Conservation (phyloP, 768 basidiomycete species). For the Termitomyces sp. region DNA sequence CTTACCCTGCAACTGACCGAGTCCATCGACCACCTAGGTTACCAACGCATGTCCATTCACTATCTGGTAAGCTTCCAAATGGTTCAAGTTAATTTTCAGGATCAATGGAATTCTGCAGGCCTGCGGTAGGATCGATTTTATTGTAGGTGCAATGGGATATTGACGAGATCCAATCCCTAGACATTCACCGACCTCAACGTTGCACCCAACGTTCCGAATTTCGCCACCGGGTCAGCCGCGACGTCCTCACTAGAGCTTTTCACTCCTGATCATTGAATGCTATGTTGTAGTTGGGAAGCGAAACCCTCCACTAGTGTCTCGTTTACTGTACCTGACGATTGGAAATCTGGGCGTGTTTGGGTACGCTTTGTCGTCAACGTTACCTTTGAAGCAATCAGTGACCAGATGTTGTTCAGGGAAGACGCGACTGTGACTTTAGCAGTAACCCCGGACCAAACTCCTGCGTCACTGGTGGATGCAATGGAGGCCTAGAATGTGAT, state of each 20-base stretch:
- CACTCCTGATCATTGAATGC: too few species aligned
- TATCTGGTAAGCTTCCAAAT: background rate
- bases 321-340: constrained; percentile 50
- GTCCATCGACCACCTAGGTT: background rate
- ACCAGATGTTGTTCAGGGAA: constrained; percentile 36
- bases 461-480: background rate
- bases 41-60: background rate
- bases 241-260: too few species aligned
- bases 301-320: background rate
- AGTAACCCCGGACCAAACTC: constrained; percentile 40
- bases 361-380: constrained; percentile 16
- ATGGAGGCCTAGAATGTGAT: constrained; percentile 56
- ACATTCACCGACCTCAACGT: background rate
- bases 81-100: too few species aligned
- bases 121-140: background rate
- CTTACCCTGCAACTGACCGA: background rate
- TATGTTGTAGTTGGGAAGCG: background rate
- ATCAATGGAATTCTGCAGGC: background rate
- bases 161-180: background rate
- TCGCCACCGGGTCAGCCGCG: background rate
- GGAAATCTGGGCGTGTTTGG: constrained; percentile 67
- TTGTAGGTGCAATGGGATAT: background rate
- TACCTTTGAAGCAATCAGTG: background rate
- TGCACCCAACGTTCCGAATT: background rate
- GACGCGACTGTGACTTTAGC: constrained; percentile 60